These are phyloP conservation scores for Colletotrichum incanum DNA, from an alignment of 2,329 filamentous ascomycete genomes.

Conservation along the genomic window DNA sequence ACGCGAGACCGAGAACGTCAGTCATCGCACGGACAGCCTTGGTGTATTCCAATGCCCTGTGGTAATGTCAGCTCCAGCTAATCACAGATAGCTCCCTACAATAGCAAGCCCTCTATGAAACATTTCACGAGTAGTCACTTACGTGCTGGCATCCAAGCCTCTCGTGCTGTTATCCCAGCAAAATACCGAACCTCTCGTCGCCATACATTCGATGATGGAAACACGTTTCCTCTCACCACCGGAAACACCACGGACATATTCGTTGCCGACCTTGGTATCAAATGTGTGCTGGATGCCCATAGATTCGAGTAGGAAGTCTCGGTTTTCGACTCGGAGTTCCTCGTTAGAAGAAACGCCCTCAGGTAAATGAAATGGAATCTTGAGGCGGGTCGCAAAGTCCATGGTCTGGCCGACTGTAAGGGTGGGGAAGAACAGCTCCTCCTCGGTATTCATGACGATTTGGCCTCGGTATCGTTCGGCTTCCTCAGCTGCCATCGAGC, in stretches of 20 bases:
- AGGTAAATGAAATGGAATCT: conserved; percentile 66
- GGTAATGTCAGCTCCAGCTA: conserved; percentile 13
- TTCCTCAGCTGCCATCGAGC: conserved; percentile 64
- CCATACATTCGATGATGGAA: conserved; percentile 76
- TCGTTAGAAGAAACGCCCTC: conserved; percentile 59
- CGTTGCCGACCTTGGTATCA: conserved; percentile 78
- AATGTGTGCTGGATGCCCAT: conserved; percentile 73
- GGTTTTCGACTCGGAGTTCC: conserved; percentile 62
- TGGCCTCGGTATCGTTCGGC: conserved; percentile 68
- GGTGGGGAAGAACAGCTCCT: conserved; percentile 76
- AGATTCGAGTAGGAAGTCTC: conserved; percentile 70
- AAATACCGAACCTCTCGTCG: conserved; percentile 71
- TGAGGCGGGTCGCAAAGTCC: conserved; percentile 77
- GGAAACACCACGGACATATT: conserved; percentile 76
- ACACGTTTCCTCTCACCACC: conserved; percentile 80
- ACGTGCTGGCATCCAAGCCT: conserved; percentile 76
- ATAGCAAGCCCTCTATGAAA: not conserved
- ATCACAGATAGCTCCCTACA: too few species aligned
- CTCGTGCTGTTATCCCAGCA: conserved; percentile 80
- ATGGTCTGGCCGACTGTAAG: conserved; percentile 81
- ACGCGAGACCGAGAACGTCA: conserved; percentile 71
- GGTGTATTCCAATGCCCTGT: conserved; percentile 70
- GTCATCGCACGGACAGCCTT: conserved; percentile 76
- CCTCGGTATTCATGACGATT: conserved; percentile 80
- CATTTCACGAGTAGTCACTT: conserved; percentile 42